phyloP scores from a whole-genome alignment of 2,329 filamentous ascomycete genomes.

The Fusarium fujikuroi region DNA sequence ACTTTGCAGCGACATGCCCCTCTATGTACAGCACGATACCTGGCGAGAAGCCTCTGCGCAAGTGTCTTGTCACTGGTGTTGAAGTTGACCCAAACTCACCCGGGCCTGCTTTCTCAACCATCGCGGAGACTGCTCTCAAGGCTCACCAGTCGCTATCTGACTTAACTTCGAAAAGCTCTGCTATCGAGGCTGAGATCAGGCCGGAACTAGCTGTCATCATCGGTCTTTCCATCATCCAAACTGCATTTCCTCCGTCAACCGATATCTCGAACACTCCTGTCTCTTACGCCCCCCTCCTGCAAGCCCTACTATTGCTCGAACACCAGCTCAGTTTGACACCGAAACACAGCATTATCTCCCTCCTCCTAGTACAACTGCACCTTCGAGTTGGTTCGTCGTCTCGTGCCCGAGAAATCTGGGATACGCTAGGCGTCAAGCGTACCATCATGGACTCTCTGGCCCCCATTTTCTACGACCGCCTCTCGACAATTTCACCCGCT shows the following conservation, averaged over 20 bases:
- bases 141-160: constrained; percentile 27
- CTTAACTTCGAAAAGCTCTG: constrained; percentile 12
- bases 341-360: constrained; percentile 58
- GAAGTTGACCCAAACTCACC: constrained; percentile 36
- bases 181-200: constrained; percentile 41
- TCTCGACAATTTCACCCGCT: constrained; percentile 62
- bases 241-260: constrained; percentile 44
- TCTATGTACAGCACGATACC: constrained; percentile 38
- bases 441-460: constrained; percentile 67
- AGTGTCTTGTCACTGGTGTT: constrained; percentile 41
- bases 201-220: constrained; percentile 51
- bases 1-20: constrained; percentile 55
- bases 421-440: constrained; percentile 64
- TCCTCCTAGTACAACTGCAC: constrained; percentile 64
- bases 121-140: constrained; percentile 40
- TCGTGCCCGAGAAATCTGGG: constrained; percentile 60
- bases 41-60: constrained; percentile 32
- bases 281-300: constrained; percentile 53
- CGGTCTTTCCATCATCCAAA: constrained; percentile 49
- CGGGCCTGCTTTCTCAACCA: constrained; percentile 36
- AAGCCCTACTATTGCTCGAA: constrained; percentile 62
- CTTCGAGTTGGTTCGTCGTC: constrained; percentile 61
- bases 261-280: constrained; percentile 28
- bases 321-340: constrained; percentile 58
- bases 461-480: constrained; percentile 65